Evolutionary conservation across 2,329 filamentous ascomycete genomes (phyloP).

Genomic region (Stagonosporopsis chrysanthemi): DNA sequence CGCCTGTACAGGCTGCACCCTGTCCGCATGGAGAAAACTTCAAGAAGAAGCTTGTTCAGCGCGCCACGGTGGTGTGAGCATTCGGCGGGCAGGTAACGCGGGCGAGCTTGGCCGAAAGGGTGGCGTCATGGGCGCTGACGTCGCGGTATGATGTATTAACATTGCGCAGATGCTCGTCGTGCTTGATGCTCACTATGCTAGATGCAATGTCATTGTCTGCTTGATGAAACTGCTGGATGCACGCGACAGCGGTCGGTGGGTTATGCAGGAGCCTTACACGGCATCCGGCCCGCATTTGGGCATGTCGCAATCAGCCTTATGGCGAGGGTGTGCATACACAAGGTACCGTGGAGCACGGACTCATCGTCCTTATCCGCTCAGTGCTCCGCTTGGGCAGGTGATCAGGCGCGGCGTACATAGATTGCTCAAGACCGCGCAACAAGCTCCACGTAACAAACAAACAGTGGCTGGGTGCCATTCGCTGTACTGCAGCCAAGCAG

Average conservation of each 20-base stretch:
- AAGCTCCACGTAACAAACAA: neutral
- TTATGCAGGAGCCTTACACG: constrained; percentile 10
- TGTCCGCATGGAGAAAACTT: neutral
- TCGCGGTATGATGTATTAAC: neutral
- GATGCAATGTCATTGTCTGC: neutral
- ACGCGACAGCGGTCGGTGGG: neutral
- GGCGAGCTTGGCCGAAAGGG: constrained; percentile 19
- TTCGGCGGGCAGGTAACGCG: constrained; percentile 14
- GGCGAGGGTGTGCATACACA: neutral
- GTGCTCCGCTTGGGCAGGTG: neutral
- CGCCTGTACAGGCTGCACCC: neutral
- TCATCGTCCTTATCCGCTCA: neutral
- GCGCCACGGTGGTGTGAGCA: neutral
- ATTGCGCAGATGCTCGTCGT: neutral
- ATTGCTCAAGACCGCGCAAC: too few species aligned
- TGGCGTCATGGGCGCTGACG: constrained; percentile 2
- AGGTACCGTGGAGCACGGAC: neutral
- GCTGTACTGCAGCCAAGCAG: neutral
- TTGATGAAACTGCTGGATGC: neutral
- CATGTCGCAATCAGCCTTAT: neutral
- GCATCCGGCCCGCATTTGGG: constrained; percentile 9
- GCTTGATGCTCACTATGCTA: neutral
- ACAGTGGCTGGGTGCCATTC: neutral
- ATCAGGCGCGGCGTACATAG: neutral
- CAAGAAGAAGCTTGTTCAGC: constrained; percentile 2